phyloP scores from a whole-genome alignment of 345 rosid genomes.

The Turritis glabra region DNA sequence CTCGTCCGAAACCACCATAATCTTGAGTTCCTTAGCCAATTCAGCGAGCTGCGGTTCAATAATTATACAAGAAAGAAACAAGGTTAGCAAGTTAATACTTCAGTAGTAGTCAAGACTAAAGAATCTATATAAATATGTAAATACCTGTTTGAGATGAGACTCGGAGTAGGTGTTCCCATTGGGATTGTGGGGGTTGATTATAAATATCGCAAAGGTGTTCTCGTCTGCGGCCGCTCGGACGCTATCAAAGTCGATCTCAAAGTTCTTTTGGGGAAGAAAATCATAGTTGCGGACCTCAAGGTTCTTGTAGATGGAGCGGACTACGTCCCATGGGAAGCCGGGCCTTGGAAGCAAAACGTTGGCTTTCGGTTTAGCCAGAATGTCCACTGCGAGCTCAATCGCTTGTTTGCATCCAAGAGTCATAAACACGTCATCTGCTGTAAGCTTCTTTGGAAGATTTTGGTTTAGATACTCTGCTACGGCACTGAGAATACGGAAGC shows the following conservation, averaged over 20 bases:
- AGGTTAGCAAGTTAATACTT: too few species aligned
- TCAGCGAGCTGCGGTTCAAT: too few species aligned
- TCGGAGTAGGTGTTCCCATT: slow-evolving; percentile 42
- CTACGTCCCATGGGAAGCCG: slow-evolving; percentile 44
- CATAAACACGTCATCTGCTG: slow-evolving; percentile 54
- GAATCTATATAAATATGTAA: too few species aligned
- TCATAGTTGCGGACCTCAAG: slow-evolving; percentile 50
- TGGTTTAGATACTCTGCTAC: slow-evolving; percentile 50
- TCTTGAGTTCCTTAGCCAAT: too few species aligned
- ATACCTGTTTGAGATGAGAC: slow-evolving; percentile 48
- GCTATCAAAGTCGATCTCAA: slow-evolving; percentile 57
- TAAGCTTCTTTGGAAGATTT: slow-evolving; percentile 45
- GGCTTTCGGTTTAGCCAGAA: too few species aligned
- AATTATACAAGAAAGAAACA: too few species aligned
- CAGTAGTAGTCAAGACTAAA: too few species aligned
- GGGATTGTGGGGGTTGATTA: slow-evolving; percentile 47
- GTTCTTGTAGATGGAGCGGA: slow-evolving; percentile 14
- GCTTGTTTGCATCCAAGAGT: slow-evolving; percentile 57
- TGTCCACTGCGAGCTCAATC: too few species aligned
- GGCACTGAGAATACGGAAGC: slow-evolving; percentile 36
- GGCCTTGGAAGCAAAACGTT: slow-evolving; percentile 40
- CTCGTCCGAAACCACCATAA: slow-evolving; percentile 61
- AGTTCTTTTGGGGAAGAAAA: slow-evolving; percentile 48
- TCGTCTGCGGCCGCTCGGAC: slow-evolving; percentile 48
- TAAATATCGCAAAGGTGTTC: slow-evolving; percentile 55